phyloP scores from a whole-genome alignment of 2,329 filamentous ascomycete species.

The Aspergillus sojae region DNA sequence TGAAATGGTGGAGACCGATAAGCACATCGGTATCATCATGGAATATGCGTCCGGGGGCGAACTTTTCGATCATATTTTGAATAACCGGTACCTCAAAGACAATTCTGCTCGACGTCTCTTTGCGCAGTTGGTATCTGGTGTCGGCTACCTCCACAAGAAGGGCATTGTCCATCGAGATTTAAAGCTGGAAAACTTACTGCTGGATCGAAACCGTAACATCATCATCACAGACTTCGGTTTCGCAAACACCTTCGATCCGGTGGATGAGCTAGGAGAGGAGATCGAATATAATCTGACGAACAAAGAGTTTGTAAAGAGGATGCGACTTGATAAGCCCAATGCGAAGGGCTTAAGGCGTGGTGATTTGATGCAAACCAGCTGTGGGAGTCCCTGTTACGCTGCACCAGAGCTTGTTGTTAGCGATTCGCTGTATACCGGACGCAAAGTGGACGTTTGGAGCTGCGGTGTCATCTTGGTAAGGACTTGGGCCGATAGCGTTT shows the following conservation, averaged over 20 bases:
- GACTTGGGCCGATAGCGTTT: slow-evolving; percentile 20
- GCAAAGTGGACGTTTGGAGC: slow-evolving; percentile 99
- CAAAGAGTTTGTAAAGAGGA: slow-evolving; percentile 82
- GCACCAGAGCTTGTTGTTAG: slow-evolving; percentile 96
- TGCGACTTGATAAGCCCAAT: slow-evolving; percentile 80
- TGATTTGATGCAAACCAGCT: slow-evolving; percentile 98
- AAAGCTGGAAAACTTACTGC: slow-evolving; percentile 91
- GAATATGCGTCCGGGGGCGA: slow-evolving; percentile 98
- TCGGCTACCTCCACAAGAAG: slow-evolving; percentile 97
- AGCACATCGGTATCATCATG: slow-evolving; percentile 96
- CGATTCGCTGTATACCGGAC: slow-evolving; percentile 93
- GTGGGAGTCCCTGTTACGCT: slow-evolving; percentile 96
- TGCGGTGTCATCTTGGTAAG: slow-evolving; percentile 96
- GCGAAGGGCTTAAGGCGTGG: slow-evolving; percentile 77
- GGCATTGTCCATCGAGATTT: slow-evolving; percentile 97
- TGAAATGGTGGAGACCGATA: slow-evolving; percentile 97
- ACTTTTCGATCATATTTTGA: slow-evolving; percentile 96
- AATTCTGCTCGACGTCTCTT: slow-evolving; percentile 87
- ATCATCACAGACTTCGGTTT: slow-evolving; percentile 99
- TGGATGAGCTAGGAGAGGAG: slow-evolving; percentile 84
- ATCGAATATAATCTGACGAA: slow-evolving; percentile 86
- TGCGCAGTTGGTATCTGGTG: slow-evolving; percentile 92
- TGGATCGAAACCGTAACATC: slow-evolving; percentile 97
- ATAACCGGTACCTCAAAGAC: slow-evolving; percentile 95
- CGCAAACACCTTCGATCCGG: slow-evolving; percentile 92